Evolutionary conservation across 2,329 filamentous ascomycete species (phyloP).

Genomic region (Scedosporium minutisporum): DNA sequence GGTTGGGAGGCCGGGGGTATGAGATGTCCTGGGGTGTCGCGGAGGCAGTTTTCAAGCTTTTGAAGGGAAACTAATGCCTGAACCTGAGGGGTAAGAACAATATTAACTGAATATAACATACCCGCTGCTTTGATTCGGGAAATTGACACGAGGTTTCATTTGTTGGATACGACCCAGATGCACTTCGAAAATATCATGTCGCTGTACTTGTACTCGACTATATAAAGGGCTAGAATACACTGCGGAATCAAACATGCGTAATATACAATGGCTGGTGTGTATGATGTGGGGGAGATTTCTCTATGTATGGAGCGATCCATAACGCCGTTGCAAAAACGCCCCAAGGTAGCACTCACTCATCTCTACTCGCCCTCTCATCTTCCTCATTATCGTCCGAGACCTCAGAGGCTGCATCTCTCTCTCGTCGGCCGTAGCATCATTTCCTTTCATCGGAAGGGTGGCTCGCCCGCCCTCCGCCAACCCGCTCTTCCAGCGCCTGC

Average conservation of each 20-base stretch:
- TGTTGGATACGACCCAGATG: too few species aligned
- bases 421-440: background rate
- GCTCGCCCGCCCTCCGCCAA: conserved; percentile 40
- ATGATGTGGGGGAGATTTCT: conserved; percentile 2
- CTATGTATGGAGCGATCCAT: conserved; percentile 1
- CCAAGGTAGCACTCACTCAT: background rate
- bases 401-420: background rate
- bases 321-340: background rate
- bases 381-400: background rate
- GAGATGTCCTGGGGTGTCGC: conserved; percentile 54
- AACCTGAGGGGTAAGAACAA: background rate
- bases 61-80: conserved; percentile 13
- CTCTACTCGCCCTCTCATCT: background rate
- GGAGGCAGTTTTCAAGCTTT: conserved; percentile 33
- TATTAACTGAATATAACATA: background rate
- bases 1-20: conserved; percentile 50
- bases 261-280: conserved; percentile 1
- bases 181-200: too few species aligned
- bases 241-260: background rate
- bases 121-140: background rate
- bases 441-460: conserved; percentile 6
- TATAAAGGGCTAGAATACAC: background rate
- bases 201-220: background rate
- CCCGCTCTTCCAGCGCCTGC: conserved; percentile 37
- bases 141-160: too few species aligned